Evolutionary conservation across 306 rosid species (phyloP).

Genomic region (Trichosanthes truncata): DNA sequence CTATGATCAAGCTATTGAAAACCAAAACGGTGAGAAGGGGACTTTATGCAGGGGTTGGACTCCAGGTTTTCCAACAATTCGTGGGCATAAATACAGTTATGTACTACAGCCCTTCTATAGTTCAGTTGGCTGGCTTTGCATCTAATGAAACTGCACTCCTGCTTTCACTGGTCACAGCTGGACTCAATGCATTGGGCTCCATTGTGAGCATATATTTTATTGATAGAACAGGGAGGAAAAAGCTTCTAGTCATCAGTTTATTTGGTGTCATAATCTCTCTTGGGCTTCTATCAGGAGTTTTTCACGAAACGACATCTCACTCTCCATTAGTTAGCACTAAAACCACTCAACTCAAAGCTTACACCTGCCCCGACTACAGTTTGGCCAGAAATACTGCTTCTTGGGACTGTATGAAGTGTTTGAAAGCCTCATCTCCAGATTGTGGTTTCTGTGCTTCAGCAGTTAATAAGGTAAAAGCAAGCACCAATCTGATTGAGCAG

Average conservation of each 20-base stretch:
- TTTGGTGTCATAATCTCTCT: conserved; percentile 49
- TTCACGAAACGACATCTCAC: conserved; percentile 37
- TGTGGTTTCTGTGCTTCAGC: conserved; percentile 57
- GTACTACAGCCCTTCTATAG: conserved; percentile 82
- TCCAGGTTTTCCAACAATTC: conserved; percentile 70
- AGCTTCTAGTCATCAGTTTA: conserved; percentile 48
- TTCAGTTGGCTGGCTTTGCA: conserved; percentile 80
- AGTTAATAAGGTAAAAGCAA: conserved; percentile 27
- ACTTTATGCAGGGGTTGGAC: conserved; percentile 59
- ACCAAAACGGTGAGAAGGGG: conserved; percentile 54
- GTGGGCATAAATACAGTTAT: conserved; percentile 79
- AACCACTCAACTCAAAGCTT: conserved; percentile 35
- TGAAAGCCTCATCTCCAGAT: conserved; percentile 26
- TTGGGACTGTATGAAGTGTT: conserved; percentile 73
- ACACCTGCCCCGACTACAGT: conserved; percentile 45
- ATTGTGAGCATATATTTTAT: conserved; percentile 47
- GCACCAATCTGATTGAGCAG: not conserved
- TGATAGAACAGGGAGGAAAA: conserved; percentile 63
- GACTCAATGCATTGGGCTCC: conserved; percentile 57
- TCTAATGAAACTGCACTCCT: conserved; percentile 61
- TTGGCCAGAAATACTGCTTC: conserved; percentile 24
- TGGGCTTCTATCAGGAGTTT: conserved; percentile 30
- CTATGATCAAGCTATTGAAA: conserved; percentile 18
- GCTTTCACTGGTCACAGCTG: conserved; percentile 69
- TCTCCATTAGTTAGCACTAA: conserved; percentile 40